Conservation (phyloP, 257 asterid genomes). For the Petunia secreta region DNA sequence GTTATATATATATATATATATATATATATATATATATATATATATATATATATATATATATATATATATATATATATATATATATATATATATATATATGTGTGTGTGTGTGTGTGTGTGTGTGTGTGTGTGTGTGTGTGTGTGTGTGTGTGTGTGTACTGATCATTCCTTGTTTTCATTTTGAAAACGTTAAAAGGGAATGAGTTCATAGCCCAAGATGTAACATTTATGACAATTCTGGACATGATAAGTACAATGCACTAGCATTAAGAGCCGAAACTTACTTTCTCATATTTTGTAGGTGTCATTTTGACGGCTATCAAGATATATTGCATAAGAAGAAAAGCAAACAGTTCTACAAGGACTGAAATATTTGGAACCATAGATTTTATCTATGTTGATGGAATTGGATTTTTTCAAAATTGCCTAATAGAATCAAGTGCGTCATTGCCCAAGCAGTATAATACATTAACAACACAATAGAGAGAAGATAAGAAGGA, state of each 20-base stretch:
- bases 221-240: constrained; percentile 28
- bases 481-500: background rate
- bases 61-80: too few relatives aligned
- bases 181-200: background rate
- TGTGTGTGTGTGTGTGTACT: too few relatives aligned
- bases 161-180: too few relatives aligned
- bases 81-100: too few relatives aligned
- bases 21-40: too few relatives aligned
- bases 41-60: too few relatives aligned
- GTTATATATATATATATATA: too few relatives aligned
- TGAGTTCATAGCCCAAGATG: constrained; percentile 4
- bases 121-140: too few relatives aligned
- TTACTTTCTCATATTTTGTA: constrained; percentile 5
- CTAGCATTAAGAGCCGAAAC: constrained; percentile 19
- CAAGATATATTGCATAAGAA: constrained; percentile 25
- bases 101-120: too few relatives aligned
- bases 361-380: constrained; percentile 30
- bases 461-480: constrained; percentile 23
- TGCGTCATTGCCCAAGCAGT: background rate
- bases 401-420: constrained; percentile 17
- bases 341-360: constrained; percentile 11
- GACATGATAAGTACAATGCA: background rate
- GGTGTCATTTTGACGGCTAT: constrained; percentile 25
- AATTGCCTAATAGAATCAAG: background rate
- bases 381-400: constrained; percentile 21